Base-by-base conservation (phyloP, 2,329 filamentous ascomycete species). In the Cyanodermella asteris region DNA sequence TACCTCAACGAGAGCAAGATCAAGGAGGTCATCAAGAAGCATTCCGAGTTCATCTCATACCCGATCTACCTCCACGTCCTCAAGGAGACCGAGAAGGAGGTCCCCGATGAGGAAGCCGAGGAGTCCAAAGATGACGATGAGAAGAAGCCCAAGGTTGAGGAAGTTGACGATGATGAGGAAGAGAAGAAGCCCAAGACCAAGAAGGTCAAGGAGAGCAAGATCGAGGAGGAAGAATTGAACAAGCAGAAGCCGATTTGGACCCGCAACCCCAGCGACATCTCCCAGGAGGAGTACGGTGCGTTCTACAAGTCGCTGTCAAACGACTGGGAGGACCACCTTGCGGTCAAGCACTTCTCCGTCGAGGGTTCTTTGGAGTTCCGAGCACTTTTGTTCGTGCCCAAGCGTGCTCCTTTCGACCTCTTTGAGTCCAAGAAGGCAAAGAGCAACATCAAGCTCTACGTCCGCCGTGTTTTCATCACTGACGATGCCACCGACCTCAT, bases 361-460 rank as follows among this genome's bases (percentile, higher is more conserved):
- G 87, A 97, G 67, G 87, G 87, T 72, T 87, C 94, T 66, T 82
- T 97, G 40, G 87, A 97, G 64, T 97, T 97, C 81, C 84, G 84
- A 39, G 87, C 87, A 40, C 91, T 97, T 57, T 81, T 97, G 52
- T 97, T 90, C 65, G 84, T 97, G 28, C 87, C 87, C 53, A 94
- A 97, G 78, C 84, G 87, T 47, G 87, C 87, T 56, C 87, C 87
- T 45, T 97, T 97, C 56, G 87, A 97, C 50, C 77, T 97, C 35
- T 97, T 97, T 55, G 87, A 97, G 76, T 93, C 84, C 53, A 97
- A 97, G 80, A 91, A 93, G 76, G 93, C 84, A 51, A 97, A 97
- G 81, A 97, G 94, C 77, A 97, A 97, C 76, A 94, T 97, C 72
- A 97, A 97, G 75, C 74, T 97, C 45, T 97, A 97, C 62, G 87